Evolutionary conservation across 2,329 filamentous ascomycete species (phyloP).

Genomic region (Pseudocercospora musae): DNA sequence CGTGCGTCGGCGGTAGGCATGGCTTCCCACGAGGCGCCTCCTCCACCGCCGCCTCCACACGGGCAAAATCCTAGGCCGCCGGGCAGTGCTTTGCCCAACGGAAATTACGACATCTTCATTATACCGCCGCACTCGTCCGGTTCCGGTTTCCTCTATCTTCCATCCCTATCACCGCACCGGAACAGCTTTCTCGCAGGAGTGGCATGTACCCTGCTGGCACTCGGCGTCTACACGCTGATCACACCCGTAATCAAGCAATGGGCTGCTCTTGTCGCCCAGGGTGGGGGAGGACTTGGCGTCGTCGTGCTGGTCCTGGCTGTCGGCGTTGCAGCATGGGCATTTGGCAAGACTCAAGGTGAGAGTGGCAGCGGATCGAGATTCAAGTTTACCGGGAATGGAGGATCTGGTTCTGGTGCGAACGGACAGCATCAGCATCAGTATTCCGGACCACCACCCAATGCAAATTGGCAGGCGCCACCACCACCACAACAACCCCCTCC

Average conservation of each 20-base stretch:
- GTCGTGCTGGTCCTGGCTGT: slow-evolving; percentile 68
- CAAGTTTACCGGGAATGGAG: slow-evolving; percentile 23
- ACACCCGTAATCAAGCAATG: slow-evolving; percentile 71
- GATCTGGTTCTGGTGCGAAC: slow-evolving; percentile 34
- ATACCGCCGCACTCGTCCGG: slow-evolving; percentile 89
- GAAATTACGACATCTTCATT: slow-evolving; percentile 96
- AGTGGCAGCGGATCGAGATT: slow-evolving; percentile 35
- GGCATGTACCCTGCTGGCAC: slow-evolving; percentile 68
- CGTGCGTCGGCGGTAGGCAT: slow-evolving; percentile 13
- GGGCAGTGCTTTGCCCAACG: slow-evolving; percentile 67
- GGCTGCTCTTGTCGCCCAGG: slow-evolving; percentile 67
- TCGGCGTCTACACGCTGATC: slow-evolving; percentile 69
- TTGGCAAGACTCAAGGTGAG: slow-evolving; percentile 62
- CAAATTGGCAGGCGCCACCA: slow-evolving; percentile 15
- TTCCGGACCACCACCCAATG: slow-evolving; percentile 26
- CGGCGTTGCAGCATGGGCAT: slow-evolving; percentile 73
- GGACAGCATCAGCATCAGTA: slow-evolving; percentile 28
- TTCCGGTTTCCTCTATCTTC: slow-evolving; percentile 88
- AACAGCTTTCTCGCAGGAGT: slow-evolving; percentile 92
- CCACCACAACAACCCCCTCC: slow-evolving; percentile 18
- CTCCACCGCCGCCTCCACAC: slow-evolving; percentile 83
- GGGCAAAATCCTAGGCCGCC: slow-evolving; percentile 70
- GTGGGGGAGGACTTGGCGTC: slow-evolving; percentile 68
- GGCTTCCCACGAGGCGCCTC: slow-evolving; percentile 49
- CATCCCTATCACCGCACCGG: slow-evolving; percentile 76